Evolutionary conservation across 805 yeast genomes (phyloP).

Genomic region (Pichia pseudocactophila): DNA sequence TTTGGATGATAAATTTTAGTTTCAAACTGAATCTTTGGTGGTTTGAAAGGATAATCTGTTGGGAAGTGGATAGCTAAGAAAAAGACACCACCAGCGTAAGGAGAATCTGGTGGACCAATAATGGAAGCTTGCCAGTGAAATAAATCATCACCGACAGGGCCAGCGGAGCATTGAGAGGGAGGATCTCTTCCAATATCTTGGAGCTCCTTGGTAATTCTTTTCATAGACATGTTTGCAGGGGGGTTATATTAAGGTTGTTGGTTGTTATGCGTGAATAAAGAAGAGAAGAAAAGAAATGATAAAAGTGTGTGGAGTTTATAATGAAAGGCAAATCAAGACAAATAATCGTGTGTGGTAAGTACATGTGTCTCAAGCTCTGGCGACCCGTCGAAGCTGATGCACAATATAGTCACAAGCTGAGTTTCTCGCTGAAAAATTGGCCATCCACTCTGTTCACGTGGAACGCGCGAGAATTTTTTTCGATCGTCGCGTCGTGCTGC

Average conservation of each 20-base stretch:
- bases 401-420: too few species aligned
- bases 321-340: too few species aligned
- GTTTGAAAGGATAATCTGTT: conserved; percentile 97
- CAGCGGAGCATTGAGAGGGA: conserved; percentile 97
- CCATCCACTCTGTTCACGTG: too few species aligned
- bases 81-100: conserved; percentile 76
- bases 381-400: too few species aligned
- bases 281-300: too few species aligned
- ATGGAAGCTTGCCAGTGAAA: conserved; percentile 99
- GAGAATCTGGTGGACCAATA: conserved; percentile 97
- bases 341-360: too few species aligned
- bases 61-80: conserved; percentile 96
- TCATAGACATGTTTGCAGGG: conserved; percentile 58
- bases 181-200: conserved; percentile 97
- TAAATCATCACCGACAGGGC: conserved; percentile 96
- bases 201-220: conserved; percentile 93
- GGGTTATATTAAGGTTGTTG: neutral
- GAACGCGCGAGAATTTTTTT: too few species aligned
- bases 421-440: too few species aligned
- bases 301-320: too few species aligned
- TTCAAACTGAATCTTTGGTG: conserved; percentile 89
- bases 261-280: neutral
- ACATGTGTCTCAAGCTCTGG: too few species aligned
- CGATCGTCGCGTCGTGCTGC: too few species aligned
- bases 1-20: conserved; percentile 97